Conservation (phyloP, 106 monocot species). For the Dioscorea zingiberensis region DNA sequence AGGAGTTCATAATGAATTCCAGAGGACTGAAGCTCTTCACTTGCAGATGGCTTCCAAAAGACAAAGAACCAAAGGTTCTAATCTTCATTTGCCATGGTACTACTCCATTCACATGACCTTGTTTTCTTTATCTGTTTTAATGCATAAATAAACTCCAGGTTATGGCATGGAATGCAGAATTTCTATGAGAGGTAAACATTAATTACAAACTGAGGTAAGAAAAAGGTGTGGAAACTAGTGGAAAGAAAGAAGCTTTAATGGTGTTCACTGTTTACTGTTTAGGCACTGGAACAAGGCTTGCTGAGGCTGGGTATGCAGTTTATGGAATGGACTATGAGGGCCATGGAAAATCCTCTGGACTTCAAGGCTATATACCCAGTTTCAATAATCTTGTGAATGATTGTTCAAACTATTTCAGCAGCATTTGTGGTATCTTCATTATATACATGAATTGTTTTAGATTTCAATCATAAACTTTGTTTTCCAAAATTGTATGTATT, state of each 20-base stretch:
- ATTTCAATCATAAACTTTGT: no score
- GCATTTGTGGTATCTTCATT: no score
- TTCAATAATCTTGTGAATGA: slow-evolving; percentile 48
- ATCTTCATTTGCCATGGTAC: slow-evolving; percentile 61
- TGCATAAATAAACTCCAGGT: slow-evolving; percentile 15
- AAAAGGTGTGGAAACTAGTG: no score
- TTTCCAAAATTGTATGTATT: no score
- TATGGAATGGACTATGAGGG: slow-evolving; percentile 70
- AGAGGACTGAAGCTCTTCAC: slow-evolving; percentile 53
- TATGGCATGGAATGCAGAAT: slow-evolving; percentile 77
- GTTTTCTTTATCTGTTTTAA: background rate
- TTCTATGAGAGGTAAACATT: slow-evolving; percentile 56
- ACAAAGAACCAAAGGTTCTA: slow-evolving; percentile 46
- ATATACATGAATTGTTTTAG: no score
- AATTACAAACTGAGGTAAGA: no score
- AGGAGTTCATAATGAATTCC: slow-evolving; percentile 47
- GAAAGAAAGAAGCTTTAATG: no score
- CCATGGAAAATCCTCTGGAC: slow-evolving; percentile 66
- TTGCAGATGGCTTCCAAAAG: slow-evolving; percentile 55
- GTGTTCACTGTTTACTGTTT: background rate
- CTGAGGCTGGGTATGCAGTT: slow-evolving; percentile 52
- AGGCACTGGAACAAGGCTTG: slow-evolving; percentile 46
- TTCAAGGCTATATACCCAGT: slow-evolving; percentile 52
- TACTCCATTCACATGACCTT: background rate
- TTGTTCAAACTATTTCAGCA: slow-evolving; percentile 30